Conservation (phyloP, 371 early-diverging fungal genomes). For the Mucor velutinosus region DNA sequence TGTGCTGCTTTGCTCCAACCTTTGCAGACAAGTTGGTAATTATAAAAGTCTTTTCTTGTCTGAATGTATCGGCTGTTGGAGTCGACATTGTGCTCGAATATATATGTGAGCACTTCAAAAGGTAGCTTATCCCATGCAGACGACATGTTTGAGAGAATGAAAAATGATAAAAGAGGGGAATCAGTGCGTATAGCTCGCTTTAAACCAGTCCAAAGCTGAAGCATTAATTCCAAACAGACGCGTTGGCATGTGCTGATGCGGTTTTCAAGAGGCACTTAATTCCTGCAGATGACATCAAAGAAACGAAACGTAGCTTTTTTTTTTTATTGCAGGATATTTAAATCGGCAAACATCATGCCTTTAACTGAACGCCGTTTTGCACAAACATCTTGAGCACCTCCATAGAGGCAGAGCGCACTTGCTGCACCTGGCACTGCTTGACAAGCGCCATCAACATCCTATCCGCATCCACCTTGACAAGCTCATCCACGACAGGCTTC, state of each 20-base stretch:
- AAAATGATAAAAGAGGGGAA: not conserved
- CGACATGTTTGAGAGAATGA: not conserved
- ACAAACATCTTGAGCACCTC: slow-evolving; percentile 59
- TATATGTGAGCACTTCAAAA: not conserved
- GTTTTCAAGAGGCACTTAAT: too few relatives aligned
- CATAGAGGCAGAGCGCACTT: slow-evolving; percentile 61
- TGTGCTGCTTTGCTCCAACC: not conserved
- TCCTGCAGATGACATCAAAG: too few relatives aligned
- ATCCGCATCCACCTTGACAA: slow-evolving; percentile 38
- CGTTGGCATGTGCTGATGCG: too few relatives aligned
- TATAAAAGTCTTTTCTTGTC: not conserved
- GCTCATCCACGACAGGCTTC: slow-evolving; percentile 27
- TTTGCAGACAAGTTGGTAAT: not conserved
- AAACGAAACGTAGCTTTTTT: too few relatives aligned
- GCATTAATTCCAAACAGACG: too few relatives aligned
- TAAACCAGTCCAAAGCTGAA: too few relatives aligned
- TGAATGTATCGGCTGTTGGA: not conserved
- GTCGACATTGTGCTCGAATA: not conserved
- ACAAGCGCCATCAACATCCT: slow-evolving; percentile 42
- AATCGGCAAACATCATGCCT: slow-evolving; percentile 5
- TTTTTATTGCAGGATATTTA: too few relatives aligned
- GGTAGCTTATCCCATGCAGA: not conserved
- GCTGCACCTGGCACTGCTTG: slow-evolving; percentile 47
- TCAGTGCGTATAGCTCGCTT: too few relatives aligned
- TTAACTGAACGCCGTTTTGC: slow-evolving; percentile 42